These are phyloP conservation scores for Xerophyta viscosa DNA, from an alignment of 106 monocot genomes.

Conservation along the genomic window DNA sequence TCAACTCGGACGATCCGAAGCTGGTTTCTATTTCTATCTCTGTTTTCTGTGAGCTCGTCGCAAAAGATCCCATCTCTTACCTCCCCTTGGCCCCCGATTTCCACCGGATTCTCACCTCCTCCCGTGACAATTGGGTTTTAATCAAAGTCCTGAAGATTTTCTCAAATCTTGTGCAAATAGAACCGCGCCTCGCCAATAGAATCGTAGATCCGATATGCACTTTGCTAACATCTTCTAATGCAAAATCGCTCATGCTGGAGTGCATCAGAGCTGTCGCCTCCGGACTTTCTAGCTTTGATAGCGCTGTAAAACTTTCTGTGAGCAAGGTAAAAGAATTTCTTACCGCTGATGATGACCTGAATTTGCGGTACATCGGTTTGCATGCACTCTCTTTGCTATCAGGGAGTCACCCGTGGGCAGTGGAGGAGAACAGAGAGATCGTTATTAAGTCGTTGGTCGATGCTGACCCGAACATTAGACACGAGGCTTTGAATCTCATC, in stretches of 20 bases:
- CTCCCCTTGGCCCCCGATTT: conserved; percentile 89
- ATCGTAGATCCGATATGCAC: conserved; percentile 68
- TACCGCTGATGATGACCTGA: conserved; percentile 57
- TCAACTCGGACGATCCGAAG: conserved; percentile 27
- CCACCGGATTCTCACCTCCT: conserved; percentile 39
- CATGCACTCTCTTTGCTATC: conserved; percentile 48
- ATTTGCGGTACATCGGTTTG: conserved; percentile 73
- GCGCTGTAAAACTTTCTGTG: conserved; percentile 43
- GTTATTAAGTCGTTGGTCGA: conserved; percentile 50
- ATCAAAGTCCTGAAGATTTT: conserved; percentile 93
- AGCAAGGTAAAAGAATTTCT: conserved; percentile 66
- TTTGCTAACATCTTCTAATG: conserved; percentile 38
- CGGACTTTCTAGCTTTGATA: conserved; percentile 34
- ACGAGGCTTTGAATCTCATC: conserved; percentile 57
- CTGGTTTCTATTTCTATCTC: conserved; percentile 34
- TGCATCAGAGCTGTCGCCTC: conserved; percentile 53
- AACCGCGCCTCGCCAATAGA: conserved; percentile 43
- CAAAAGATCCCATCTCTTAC: conserved; percentile 42
- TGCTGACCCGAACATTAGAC: conserved; percentile 57
- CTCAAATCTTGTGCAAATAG: conserved; percentile 38
- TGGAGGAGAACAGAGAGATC: conserved; percentile 52
- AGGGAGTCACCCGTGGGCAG: conserved; percentile 39
- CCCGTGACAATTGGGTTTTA: conserved; percentile 67
- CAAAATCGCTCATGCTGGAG: conserved; percentile 76
- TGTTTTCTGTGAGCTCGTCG: conserved; percentile 61